Conservation (phyloP, 306 rosid species). For the Macrotyloma uniflorum region DNA sequence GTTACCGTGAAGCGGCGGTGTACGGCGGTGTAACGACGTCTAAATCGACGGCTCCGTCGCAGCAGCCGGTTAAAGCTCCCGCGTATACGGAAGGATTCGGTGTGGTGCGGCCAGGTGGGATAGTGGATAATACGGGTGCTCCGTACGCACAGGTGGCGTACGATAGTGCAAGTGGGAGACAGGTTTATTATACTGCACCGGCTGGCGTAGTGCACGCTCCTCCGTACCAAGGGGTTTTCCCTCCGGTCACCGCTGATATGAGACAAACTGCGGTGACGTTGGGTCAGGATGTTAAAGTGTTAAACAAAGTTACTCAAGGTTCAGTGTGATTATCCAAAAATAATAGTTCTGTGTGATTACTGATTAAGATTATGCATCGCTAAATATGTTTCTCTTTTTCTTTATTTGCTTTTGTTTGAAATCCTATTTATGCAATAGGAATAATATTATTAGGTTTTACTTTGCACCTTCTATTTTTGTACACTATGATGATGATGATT, state of each 20-base stretch:
- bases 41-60: conserved; percentile 45
- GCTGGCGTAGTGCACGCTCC: conserved; percentile 58
- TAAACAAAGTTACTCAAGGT: conserved; percentile 71
- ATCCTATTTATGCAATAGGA: not conserved
- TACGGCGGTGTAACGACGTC: conserved; percentile 49
- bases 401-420: not conserved
- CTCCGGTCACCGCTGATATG: conserved; percentile 39
- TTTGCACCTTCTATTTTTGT: conserved; percentile 16
- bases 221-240: conserved; percentile 53
- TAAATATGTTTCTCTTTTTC: not conserved
- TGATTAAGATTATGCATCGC: conserved; percentile 31
- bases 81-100: conserved; percentile 63
- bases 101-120: conserved; percentile 45
- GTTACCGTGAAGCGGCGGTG: conserved; percentile 73
- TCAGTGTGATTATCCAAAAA: conserved; percentile 50
- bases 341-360: not conserved
- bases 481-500: conserved; percentile 20
- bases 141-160: conserved; percentile 55
- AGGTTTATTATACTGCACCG: conserved; percentile 66
- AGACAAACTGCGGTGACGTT: conserved; percentile 45
- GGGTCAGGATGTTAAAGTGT: conserved; percentile 75
- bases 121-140: conserved; percentile 38
- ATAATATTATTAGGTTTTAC: not conserved
- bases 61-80: conserved; percentile 54
- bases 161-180: conserved; percentile 74